phyloP scores from a whole-genome alignment of 2,329 filamentous ascomycete genomes.

The Kalaharituber pfeilii region DNA sequence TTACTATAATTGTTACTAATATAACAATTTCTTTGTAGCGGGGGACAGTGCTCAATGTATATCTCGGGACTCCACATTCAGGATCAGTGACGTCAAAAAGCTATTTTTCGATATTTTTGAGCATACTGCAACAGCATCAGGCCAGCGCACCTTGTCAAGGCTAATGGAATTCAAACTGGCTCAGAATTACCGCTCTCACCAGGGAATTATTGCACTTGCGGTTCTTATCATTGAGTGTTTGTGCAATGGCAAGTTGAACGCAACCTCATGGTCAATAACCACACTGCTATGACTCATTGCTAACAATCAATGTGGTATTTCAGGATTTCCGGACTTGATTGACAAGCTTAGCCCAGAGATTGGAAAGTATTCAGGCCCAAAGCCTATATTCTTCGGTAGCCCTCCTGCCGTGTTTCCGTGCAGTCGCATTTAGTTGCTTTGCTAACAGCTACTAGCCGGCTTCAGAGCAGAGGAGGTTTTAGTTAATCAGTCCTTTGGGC shows the following conservation, averaged over 20 bases:
- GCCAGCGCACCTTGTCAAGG: slow-evolving; percentile 7
- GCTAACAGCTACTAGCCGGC: neutral
- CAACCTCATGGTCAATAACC: no score
- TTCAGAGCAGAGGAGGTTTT: neutral
- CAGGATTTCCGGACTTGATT: slow-evolving; percentile 12
- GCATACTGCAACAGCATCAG: neutral
- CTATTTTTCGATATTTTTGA: neutral
- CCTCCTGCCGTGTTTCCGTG: neutral
- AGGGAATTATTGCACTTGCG: slow-evolving; percentile 24
- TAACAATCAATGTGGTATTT: neutral
- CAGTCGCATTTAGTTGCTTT: neutral
- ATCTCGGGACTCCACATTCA: slow-evolving; percentile 25
- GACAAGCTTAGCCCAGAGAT: slow-evolving; percentile 12
- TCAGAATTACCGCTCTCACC: slow-evolving; percentile 25
- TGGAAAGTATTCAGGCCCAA: slow-evolving; percentile 10
- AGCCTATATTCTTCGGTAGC: slow-evolving; percentile 9
- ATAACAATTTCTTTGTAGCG: neutral
- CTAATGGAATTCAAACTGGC: slow-evolving; percentile 22
- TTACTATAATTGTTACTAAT: neutral
- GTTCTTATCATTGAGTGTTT: slow-evolving; percentile 23
- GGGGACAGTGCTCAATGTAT: slow-evolving; percentile 26
- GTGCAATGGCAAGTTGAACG: slow-evolving; percentile 19
- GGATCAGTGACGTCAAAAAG: slow-evolving; percentile 25
- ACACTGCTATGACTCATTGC: no score
- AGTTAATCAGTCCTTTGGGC: neutral